These are phyloP conservation scores for Talaromyces rugulosus DNA, from an alignment of 2,329 filamentous ascomycete genomes.

Conservation along the genomic window DNA sequence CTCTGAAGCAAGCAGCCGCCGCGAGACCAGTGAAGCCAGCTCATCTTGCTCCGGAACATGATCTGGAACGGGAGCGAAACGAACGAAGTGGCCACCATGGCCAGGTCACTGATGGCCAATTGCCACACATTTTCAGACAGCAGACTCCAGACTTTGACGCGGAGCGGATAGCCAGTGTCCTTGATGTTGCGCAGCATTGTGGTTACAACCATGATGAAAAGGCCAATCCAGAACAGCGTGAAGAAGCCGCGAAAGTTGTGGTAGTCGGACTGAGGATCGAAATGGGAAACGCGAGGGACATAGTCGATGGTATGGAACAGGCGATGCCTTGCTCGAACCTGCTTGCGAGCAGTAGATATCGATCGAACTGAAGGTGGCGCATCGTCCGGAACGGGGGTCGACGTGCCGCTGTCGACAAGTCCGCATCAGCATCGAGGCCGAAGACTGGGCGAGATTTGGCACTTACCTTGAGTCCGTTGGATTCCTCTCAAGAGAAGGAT, in stretches of 20 bases:
- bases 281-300: constrained; percentile 85
- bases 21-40: constrained; percentile 65
- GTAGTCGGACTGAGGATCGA: constrained; percentile 88
- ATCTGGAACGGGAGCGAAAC: constrained; percentile 70
- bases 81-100: constrained; percentile 76
- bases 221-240: constrained; percentile 93
- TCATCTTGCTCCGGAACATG: constrained; percentile 55
- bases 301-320: constrained; percentile 94
- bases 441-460: not conserved
- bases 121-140: constrained; percentile 89
- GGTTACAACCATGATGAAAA: constrained; percentile 95
- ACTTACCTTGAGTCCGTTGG: not conserved
- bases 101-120: constrained; percentile 72
- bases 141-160: constrained; percentile 80
- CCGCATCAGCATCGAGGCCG: not conserved
- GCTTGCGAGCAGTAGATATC: constrained; percentile 78
- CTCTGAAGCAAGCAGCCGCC: constrained; percentile 82
- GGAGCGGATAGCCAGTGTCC: constrained; percentile 83
- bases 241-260: constrained; percentile 97
- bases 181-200: constrained; percentile 90
- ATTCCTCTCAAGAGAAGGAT: not conserved
- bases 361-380: constrained; percentile 89
- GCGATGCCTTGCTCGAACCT: constrained; percentile 74
- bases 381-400: constrained; percentile 56
- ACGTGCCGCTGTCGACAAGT: constrained; percentile 5